A percentile compares a stretch with the other conserved stretches of the same genome.
Conservation (phyloP, 208 protist species). For the Acanthamoeba royreba region DNA sequence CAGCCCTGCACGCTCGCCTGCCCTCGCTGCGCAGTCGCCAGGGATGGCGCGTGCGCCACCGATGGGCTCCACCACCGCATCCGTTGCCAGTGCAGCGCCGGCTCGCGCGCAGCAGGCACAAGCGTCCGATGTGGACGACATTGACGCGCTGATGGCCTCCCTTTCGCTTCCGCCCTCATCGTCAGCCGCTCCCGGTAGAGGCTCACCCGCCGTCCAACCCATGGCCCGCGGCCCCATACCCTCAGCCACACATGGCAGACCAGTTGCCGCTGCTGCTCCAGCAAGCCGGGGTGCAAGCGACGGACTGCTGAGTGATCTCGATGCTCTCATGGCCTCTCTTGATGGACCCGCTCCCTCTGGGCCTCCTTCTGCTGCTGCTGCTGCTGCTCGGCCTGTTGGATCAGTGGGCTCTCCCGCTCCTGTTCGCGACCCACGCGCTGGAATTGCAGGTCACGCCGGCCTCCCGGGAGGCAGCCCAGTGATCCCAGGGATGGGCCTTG, state of each 20-base stretch:
- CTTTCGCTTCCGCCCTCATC: background rate
- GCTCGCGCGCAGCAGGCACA: background rate
- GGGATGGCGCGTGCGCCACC: too few species aligned
- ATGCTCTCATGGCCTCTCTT: slow-evolving; percentile 37
- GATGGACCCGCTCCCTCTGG: background rate
- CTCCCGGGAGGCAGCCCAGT: background rate
- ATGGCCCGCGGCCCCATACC: background rate
- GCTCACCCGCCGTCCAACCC: background rate
- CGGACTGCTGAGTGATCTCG: background rate
- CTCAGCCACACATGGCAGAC: background rate
- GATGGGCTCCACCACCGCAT: background rate
- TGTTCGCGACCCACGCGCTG: background rate
- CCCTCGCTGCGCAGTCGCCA: background rate
- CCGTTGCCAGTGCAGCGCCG: background rate
- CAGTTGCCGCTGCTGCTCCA: background rate
- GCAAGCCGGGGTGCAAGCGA: background rate
- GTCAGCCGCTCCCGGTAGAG: background rate
- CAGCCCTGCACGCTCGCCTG: background rate
- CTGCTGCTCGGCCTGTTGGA: background rate
- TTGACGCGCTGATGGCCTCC: slow-evolving; percentile 29
- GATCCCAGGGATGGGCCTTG: too few species aligned
- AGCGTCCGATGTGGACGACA: background rate
- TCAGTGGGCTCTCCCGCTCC: background rate
- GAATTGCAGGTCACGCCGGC: background rate
- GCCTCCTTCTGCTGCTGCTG: background rate